Evolutionary conservation across 805 yeast species (phyloP), one percentile per base, ranked within the genome.

Genomic region (Vanderwaltozyma verrucispora): DNA sequence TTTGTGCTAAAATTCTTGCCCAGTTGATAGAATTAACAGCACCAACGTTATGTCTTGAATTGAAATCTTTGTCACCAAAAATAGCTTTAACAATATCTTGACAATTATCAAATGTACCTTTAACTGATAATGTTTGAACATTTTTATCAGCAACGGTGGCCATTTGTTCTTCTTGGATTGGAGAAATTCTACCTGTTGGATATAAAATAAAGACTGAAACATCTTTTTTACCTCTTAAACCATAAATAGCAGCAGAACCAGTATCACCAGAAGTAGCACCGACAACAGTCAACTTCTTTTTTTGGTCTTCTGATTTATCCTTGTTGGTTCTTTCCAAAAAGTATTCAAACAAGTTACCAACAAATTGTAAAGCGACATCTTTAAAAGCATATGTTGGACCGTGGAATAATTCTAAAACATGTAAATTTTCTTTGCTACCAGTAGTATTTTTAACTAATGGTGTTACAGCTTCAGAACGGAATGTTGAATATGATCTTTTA

Each of bases 221-320:
- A 60, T 92, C 97, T 64, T 87, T 83, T 66, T 92, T 92, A 61
- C 94, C 94, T 66, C 98, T 75, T 49, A 92, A 73, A 38, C 99
- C 99, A 64, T 92, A 92, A 49, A 92, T 92, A 45, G 99, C 98
- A 38, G 99, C 99, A 37, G 95, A 83, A 42, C 99, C 99, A 33
- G 99, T 92, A 56, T 92, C 99, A 56, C 99, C 99, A 33, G 95
- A 82, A 20, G 99, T 92, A 31, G 99, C 99, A 55, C 99, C 99
- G 41, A 92, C 96, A 47, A 92, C 97, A 28, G 99, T 92, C 54
- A 92, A 70, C 42, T 75, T 74, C 50, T 86, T 92, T 59, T 89
- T 73, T 48, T 72, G 70, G 42, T 71, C 72, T 38, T 67, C 68
- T 35, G 72, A 65, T 47, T 68, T 57, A 25, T 67, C 69, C 36